Conservation (phyloP, 345 rosid genomes). For the Camelina sativa region DNA sequence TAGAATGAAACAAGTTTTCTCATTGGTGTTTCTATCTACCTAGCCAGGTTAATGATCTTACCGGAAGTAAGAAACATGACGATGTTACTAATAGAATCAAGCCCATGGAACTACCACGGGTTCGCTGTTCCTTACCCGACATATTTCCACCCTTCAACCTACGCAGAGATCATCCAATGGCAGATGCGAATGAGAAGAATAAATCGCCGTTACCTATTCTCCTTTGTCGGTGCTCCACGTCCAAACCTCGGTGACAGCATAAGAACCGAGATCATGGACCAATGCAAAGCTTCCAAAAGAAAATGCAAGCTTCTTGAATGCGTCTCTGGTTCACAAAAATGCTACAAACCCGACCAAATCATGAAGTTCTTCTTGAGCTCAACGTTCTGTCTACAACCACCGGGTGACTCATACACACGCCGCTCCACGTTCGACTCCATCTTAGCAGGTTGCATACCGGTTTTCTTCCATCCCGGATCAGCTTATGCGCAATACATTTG, state of each 20-base stretch:
- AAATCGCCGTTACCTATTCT: conserved; percentile 59
- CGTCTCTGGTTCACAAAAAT: conserved; percentile 44
- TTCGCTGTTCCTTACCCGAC: conserved; percentile 84
- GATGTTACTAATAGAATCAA: conserved; percentile 70
- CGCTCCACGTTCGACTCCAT: conserved; percentile 84
- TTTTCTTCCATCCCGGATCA: conserved; percentile 89
- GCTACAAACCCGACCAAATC: conserved; percentile 54
- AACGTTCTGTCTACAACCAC: conserved; percentile 76
- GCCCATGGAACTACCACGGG: conserved; percentile 73
- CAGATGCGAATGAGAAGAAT: conserved; percentile 58
- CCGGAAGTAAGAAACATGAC: conserved; percentile 80
- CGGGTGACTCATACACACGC: conserved; percentile 84
- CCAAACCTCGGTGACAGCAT: conserved; percentile 59
- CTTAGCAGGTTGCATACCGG: conserved; percentile 83
- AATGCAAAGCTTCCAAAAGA: conserved; percentile 62
- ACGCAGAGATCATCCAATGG: conserved; percentile 59
- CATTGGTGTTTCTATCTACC: conserved; percentile 26
- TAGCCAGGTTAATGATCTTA: conserved; percentile 56
- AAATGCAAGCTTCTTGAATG: conserved; percentile 68
- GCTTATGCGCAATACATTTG: conserved; percentile 81
- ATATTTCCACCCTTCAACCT: conserved; percentile 75
- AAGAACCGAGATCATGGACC: conserved; percentile 60
- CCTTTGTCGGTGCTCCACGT: conserved; percentile 69
- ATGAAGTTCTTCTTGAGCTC: conserved; percentile 67
- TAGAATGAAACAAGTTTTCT: too few relatives aligned